These are phyloP conservation scores for Maudiozyma saulgeensis DNA, from an alignment of 805 yeast genomes.

Conservation along the genomic window DNA sequence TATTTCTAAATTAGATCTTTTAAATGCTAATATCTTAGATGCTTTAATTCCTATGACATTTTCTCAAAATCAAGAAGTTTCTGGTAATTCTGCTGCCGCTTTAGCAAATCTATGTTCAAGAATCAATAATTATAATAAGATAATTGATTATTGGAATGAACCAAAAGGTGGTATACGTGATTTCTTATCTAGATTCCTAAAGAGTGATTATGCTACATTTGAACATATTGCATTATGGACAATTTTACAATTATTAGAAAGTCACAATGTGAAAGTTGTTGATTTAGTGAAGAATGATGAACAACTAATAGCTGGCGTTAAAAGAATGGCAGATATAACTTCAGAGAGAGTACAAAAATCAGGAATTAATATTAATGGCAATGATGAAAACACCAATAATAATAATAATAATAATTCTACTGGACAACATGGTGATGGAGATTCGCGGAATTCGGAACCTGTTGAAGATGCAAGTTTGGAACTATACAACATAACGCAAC, in stretches of 20 bases:
- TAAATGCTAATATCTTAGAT: constrained; percentile 75
- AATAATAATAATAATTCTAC: constrained; percentile 10
- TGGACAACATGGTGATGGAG: constrained; percentile 19
- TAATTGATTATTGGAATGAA: constrained; percentile 65
- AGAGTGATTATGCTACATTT: constrained; percentile 81
- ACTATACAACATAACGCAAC: constrained; percentile 57
- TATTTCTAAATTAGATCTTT: constrained; percentile 75
- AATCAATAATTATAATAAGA: constrained; percentile 71
- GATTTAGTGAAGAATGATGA: constrained; percentile 46
- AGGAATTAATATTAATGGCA: constrained; percentile 13
- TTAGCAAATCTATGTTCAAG: constrained; percentile 91
- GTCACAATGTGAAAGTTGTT: constrained; percentile 58
- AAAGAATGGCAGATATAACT: constrained; percentile 34
- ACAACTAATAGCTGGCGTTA: constrained; percentile 45
- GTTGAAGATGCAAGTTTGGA: constrained; percentile 56
- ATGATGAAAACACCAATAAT: constrained; percentile 9
- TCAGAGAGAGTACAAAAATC: constrained; percentile 24
- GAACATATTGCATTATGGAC: constrained; percentile 99
- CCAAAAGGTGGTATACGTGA: constrained; percentile 83
- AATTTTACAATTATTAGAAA: constrained; percentile 81
- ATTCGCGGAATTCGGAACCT: constrained; percentile 30
- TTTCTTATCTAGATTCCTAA: constrained; percentile 70
- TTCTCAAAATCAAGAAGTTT: constrained; percentile 84
- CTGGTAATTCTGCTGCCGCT: constrained; percentile 98
- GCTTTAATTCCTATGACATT: constrained; percentile 87